Base-by-base conservation (phyloP, 108 stramenopile species). In the Skeletonema potamos region DNA sequence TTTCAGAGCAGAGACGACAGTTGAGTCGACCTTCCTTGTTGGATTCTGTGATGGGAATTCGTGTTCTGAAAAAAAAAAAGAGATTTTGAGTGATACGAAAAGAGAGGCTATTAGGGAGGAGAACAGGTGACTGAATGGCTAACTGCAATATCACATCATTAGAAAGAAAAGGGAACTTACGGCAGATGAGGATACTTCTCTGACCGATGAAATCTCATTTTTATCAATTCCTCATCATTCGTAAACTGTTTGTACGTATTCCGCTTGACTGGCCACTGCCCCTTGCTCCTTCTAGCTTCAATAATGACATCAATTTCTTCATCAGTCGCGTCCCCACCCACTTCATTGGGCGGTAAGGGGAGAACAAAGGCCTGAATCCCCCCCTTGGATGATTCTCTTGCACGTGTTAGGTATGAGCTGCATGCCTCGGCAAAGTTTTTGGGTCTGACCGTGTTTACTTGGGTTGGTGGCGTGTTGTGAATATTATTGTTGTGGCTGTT, bases 21-120 rank as follows among this genome's bases (percentile, higher is more conserved):
- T 51, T 51, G 48, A 51, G 48, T 51, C 48, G 18, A 22, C 48
- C 48, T 51, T 51, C 48, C 7, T 51, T 51, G 48, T 51, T 51
- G 48, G 48, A 51, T 51, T 51, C 48, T 24, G 48, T 51, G 6
- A 51, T 51, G 20, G 48, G 48, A 22, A 51, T 51, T 4, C 48
- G 48, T 51, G 22, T 51, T 51, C 48, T 51, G 48, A 51, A 51
- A 22, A n/a, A n/a, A n/a, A n/a, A n/a, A n/a, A n/a, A n/a, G n/a
- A n/a, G n/a, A n/a, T n/a, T n/a, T n/a, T n/a, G n/a, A n/a, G n/a
- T n/a, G n/a, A n/a, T n/a, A 22, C 6, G 48, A 51, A 3, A 51
- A 51, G 22, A 51, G 48, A 51, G 1, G 44, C 1, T n/a, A 6
- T n/a, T 6, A 51, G 0, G 22, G 8, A 48, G 48, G 6, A 34